Conservation (phyloP, 2,329 filamentous ascomycete species). For the Fusarium torreyae region DNA sequence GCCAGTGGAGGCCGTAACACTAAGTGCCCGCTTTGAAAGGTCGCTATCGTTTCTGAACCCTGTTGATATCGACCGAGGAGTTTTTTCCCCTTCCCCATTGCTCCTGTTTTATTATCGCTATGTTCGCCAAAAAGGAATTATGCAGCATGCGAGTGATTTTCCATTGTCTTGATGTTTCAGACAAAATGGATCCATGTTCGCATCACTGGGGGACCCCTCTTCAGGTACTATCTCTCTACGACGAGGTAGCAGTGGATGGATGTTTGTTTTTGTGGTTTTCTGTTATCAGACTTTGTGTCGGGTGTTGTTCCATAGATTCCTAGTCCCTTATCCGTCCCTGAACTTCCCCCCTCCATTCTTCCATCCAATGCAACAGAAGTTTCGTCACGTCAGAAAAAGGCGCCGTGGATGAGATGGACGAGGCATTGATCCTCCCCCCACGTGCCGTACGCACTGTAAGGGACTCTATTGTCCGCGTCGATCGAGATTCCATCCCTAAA, state of each 20-base stretch:
- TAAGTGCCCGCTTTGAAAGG: conserved; percentile 16
- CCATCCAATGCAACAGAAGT: conserved; percentile 8
- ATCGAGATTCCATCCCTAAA: conserved; percentile 36
- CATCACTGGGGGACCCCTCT: conserved; percentile 9
- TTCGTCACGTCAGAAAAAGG: conserved; percentile 18
- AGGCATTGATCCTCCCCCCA: conserved; percentile 30
- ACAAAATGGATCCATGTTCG: conserved; percentile 19
- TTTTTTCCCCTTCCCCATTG: conserved; percentile 4
- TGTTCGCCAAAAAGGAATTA: conserved; percentile 30
- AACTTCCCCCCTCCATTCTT: conserved; percentile 2
- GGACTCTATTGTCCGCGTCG: conserved; percentile 21
- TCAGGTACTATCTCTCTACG: neutral
- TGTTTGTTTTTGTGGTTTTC: conserved; percentile 22
- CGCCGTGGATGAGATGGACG: neutral
- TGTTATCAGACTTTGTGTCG: conserved; percentile 25
- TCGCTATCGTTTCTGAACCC: conserved; percentile 29
- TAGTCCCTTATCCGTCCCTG: neutral
- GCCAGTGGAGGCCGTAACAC: neutral
- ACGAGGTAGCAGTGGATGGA: neutral
- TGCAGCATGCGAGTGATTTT: conserved; percentile 28
- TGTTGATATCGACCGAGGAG: conserved; percentile 5
- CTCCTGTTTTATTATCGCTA: conserved; percentile 20
- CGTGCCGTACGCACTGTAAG: conserved; percentile 23
- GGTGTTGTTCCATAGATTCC: conserved; percentile 17
- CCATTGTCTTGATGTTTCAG: conserved; percentile 28